phyloP scores from a whole-genome alignment of 768 basidiomycete species.

The Leccinum pellstonianum region DNA sequence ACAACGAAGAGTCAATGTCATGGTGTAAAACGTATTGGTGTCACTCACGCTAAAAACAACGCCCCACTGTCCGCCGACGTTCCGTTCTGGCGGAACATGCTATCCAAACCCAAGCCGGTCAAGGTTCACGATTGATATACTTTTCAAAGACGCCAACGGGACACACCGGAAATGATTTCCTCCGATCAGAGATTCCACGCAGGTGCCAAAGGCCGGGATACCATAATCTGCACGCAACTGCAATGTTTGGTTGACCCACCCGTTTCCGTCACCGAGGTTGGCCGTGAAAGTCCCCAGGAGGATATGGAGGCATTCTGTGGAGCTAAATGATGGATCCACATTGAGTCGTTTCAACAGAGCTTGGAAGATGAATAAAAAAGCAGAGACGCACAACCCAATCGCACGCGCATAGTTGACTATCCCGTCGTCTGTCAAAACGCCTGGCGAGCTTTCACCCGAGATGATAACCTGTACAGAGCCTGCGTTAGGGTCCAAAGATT shows the following conservation, averaged over 20 bases:
- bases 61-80: constrained; percentile 45
- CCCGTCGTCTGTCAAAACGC: constrained; percentile 54
- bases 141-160: neutral
- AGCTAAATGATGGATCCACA: constrained; percentile 23
- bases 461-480: constrained; percentile 51
- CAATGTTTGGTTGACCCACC: constrained; percentile 41
- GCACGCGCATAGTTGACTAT: constrained; percentile 58
- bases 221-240: constrained; percentile 48
- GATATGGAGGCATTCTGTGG: constrained; percentile 39
- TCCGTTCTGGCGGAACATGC: constrained; percentile 61
- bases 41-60: constrained; percentile 57
- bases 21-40: too few relatives aligned
- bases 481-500: neutral
- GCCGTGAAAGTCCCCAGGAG: constrained; percentile 40
- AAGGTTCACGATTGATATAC: neutral
- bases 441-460: constrained; percentile 58
- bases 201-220: constrained; percentile 38
- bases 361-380: too few relatives aligned
- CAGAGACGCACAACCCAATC: constrained; percentile 55
- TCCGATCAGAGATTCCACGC: constrained; percentile 44
- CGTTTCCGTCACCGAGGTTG: constrained; percentile 49
- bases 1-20: neutral
- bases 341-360: too few relatives aligned
- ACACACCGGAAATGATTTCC: constrained; percentile 49
- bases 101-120: neutral